Evolutionary conservation across 805 yeast genomes (phyloP), one percentile per base, ranked within the genome.

Genomic region (Kuraishia hungarica): DNA sequence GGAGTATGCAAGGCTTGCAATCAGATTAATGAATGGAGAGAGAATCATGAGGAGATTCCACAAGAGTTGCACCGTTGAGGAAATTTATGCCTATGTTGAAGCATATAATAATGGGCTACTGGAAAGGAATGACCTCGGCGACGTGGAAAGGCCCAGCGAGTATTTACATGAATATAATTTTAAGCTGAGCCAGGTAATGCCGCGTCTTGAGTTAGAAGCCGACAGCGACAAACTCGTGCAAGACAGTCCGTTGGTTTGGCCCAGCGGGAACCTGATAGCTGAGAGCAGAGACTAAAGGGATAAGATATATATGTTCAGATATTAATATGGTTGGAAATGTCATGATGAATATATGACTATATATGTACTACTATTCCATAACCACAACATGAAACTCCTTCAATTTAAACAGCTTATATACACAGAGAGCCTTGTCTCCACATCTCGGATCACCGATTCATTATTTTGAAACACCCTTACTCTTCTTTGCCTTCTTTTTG

Each of bases 1-100:
- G 1, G 61, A 67, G 15, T 65, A 64, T 29, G 84, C 94, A 10
- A 78, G 86, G 47, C 73, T 93, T 2, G 92, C 94, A 1, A 78
- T 93, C 10, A 78, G 93, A 59, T 64, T 89, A 48, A 78, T 78
- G 1, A 70, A 75, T 56, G 96, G 96, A 1, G 74, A 73, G 52
- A 78, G 97, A 56, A 64, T 81, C 0, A 72, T 78, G 7, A 67
- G 81, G 60, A 64, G 77, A 64, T 73, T 89, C 57, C 65, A 72
- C 50, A 75, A 78, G 15, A 64, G 71, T 26, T 71, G 74, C 15
- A 62, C 76, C 0, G 67, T 89, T 1, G 83, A 81, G 55, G 91
- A 87, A 54, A 70, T 93, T 15, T 86, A 84, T 64, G 87, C 91
- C 10, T 84, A 75, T 63, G 87, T 84, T 19, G 96, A 88, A 59